Percentiles rank a stretch among this genome's conserved stretches.
These are phyloP conservation scores for Russula virescens DNA, from an alignment of 768 basidiomycete species.

Conservation along the genomic window DNA sequence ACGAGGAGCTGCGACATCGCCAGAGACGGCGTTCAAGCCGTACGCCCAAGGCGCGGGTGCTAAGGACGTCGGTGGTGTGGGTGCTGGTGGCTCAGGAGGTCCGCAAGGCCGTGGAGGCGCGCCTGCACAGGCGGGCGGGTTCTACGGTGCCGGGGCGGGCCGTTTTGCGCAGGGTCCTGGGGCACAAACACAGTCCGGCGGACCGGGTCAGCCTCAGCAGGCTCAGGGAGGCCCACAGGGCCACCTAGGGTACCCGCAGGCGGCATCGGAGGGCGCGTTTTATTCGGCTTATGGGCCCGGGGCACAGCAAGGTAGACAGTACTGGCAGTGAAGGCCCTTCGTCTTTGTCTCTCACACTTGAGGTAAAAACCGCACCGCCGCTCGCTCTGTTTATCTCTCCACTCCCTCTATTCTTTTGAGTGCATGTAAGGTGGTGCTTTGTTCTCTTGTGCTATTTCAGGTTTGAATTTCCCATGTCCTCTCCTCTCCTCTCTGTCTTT, in stretches of 20 bases:
- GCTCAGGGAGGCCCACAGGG: constrained; percentile 44
- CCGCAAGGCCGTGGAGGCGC: constrained; percentile 40
- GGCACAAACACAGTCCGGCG: constrained; percentile 43
- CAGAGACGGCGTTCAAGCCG: constrained; percentile 71
- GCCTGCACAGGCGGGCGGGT: constrained; percentile 43
- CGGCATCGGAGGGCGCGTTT: constrained; percentile 53
- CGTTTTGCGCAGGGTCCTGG: constrained; percentile 38
- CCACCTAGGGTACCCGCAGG: constrained; percentile 59
- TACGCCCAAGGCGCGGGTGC: constrained; percentile 60
- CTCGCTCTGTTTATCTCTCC: constrained; percentile 18
- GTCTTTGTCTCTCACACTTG: background rate
- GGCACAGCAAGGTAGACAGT: constrained; percentile 38
- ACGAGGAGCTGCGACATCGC: constrained; percentile 50
- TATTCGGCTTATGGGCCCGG: constrained; percentile 52
- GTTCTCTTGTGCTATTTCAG: constrained; percentile 12
- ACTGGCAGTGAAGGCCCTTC: constrained; percentile 37
- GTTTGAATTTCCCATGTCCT: constrained; percentile 13
- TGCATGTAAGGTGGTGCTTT: background rate
- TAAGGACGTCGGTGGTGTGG: constrained; percentile 40
- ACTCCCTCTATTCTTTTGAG: constrained; percentile 1
- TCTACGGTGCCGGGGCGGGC: constrained; percentile 37
- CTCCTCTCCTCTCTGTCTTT: constrained; percentile 19
- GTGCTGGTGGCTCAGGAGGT: constrained; percentile 35
- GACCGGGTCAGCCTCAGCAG: constrained; percentile 37
- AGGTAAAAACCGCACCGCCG: background rate